Conservation (phyloP, 2,329 filamentous ascomycete species). For the Aspergillus brunneoviolaceus region DNA sequence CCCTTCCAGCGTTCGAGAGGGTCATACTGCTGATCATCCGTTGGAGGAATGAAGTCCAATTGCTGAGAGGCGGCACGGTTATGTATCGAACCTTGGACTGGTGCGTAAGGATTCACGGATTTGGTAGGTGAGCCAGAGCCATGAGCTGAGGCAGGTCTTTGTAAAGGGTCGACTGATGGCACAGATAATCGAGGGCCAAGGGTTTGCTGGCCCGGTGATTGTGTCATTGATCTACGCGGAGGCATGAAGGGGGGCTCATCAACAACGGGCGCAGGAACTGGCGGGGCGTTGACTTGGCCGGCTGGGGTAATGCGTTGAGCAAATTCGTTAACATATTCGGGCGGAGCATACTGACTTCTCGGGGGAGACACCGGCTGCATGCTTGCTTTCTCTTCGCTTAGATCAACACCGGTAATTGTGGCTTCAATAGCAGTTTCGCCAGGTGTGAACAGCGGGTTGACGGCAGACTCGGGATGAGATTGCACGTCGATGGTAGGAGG, state of each 20-base stretch:
- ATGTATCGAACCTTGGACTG: conserved; percentile 33
- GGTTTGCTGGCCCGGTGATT: conserved; percentile 58
- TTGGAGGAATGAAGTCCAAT: conserved; percentile 57
- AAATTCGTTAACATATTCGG: conserved; percentile 33
- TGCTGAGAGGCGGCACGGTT: conserved; percentile 49
- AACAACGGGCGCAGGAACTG: conserved; percentile 21
- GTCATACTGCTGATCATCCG: conserved; percentile 63
- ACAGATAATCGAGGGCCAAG: conserved; percentile 48
- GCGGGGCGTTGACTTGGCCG: conserved; percentile 7
- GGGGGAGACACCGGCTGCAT: conserved; percentile 27
- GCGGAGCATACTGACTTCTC: conserved; percentile 34
- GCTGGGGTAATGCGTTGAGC: conserved; percentile 30
- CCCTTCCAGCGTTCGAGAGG: conserved; percentile 88
- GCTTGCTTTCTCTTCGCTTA: conserved; percentile 7
- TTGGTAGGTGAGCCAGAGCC: conserved; percentile 45
- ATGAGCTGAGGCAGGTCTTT: conserved; percentile 57
- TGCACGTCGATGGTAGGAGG: conserved; percentile 22
- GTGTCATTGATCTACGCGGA: conserved; percentile 55
- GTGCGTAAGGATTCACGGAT: conserved; percentile 36
- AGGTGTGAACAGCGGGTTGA: not conserved
- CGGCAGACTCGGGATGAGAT: conserved; percentile 17
- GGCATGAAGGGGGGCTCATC: conserved; percentile 36
- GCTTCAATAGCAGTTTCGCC: conserved; percentile 9
- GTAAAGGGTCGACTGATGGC: conserved; percentile 47
- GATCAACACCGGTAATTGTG: conserved; percentile 5